Evolutionary conservation across 345 rosid species (phyloP).

Genomic region (Dovyalis caffra): DNA sequence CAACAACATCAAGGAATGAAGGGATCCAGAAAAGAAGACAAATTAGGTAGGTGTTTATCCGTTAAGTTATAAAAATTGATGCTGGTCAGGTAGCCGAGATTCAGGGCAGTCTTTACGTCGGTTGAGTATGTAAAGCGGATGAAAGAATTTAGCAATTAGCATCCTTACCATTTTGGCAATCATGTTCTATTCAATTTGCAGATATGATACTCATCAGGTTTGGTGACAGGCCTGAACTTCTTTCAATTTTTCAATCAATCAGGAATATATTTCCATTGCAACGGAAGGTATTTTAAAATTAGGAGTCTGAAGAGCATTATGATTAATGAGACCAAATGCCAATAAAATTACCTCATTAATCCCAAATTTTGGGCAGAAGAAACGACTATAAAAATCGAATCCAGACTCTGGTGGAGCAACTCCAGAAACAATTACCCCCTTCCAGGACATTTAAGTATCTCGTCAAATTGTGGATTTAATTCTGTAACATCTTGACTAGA

Average conservation of each 20-base stretch:
- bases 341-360: conserved; percentile 51
- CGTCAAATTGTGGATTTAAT: conserved; percentile 49
- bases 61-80: not conserved
- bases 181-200: conserved; percentile 4
- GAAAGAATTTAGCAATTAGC: not conserved
- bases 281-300: not conserved
- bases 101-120: not conserved
- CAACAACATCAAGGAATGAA: not conserved
- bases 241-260: not conserved
- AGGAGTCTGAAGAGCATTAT: not conserved
- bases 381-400: conserved; percentile 67
- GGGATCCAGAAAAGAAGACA: not conserved
- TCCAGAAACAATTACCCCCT: conserved; percentile 53
- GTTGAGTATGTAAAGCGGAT: not conserved
- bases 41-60: not conserved
- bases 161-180: not conserved
- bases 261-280: not conserved
- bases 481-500: conserved; percentile 55
- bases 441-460: conserved; percentile 51
- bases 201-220: not conserved
- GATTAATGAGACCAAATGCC: not conserved
- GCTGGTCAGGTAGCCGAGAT: too few species aligned
- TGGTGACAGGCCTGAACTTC: not conserved
- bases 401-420: conserved; percentile 51
- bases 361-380: conserved; percentile 65